These are phyloP conservation scores for Kurtzmaniella quercitrusa DNA, from an alignment of 1,139 yeast genomes.

Conservation along the genomic window DNA sequence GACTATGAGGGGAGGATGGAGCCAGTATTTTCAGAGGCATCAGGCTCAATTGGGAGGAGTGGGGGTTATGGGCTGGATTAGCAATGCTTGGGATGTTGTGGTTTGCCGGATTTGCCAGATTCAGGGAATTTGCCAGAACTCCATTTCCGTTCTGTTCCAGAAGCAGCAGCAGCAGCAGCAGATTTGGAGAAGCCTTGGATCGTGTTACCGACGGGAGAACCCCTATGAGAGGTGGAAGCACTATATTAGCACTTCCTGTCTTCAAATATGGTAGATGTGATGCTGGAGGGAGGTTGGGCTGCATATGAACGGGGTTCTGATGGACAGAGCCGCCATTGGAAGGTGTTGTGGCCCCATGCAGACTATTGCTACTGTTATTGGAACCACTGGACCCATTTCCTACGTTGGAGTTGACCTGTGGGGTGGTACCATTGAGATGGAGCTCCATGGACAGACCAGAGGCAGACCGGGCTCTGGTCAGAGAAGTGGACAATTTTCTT, in stretches of 20 bases:
- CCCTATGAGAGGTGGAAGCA: neutral
- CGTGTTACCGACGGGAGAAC: neutral
- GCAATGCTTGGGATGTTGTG: too few relatives aligned
- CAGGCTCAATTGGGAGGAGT: neutral
- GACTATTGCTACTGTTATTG: neutral
- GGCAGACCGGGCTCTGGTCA: neutral
- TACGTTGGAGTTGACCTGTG: constrained; percentile 2
- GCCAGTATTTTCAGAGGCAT: neutral
- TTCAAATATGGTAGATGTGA: neutral
- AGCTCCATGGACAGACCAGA: neutral
- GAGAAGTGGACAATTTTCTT: constrained; percentile 2
- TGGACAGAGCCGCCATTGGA: too few relatives aligned
- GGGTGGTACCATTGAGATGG: neutral
- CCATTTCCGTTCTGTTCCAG: neutral
- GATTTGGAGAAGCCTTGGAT: neutral
- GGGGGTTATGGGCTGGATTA: too few relatives aligned
- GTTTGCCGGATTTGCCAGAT: too few relatives aligned
- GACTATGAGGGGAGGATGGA: neutral
- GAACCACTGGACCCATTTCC: neutral
- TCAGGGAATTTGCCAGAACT: too few relatives aligned
- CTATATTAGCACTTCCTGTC: neutral
- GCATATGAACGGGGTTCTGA: neutral
- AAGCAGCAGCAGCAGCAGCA: constrained; percentile 3
- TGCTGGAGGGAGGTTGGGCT: neutral
- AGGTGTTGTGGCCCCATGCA: neutral